phyloP scores from a whole-genome alignment of 225 moss, liverwort and hornwort species.

The Physcomitrium patens region DNA sequence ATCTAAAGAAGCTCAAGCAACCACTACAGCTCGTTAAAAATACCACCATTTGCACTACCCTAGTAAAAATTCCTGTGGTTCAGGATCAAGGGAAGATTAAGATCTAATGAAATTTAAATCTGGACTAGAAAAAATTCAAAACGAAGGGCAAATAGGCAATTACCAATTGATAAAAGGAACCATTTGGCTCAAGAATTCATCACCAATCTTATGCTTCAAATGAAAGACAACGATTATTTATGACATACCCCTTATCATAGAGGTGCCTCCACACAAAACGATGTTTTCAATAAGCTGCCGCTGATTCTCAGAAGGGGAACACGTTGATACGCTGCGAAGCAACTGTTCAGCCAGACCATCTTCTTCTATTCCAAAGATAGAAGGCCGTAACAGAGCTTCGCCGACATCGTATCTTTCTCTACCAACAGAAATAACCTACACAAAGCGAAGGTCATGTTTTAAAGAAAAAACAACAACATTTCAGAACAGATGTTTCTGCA shows the following conservation, averaged over 20 bases:
- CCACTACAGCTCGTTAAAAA: no score
- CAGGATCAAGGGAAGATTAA: background rate
- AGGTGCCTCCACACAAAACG: conserved; percentile 91
- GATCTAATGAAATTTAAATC: background rate
- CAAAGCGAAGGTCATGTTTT: conserved; percentile 5
- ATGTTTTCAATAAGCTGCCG: conserved; percentile 94
- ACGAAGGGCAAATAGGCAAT: background rate
- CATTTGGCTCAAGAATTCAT: background rate
- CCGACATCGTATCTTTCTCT: conserved; percentile 85
- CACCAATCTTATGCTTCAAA: background rate
- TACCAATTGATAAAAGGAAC: background rate
- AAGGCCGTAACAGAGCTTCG: conserved; percentile 88
- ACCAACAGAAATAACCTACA: conserved; percentile 82
- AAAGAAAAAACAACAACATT: background rate
- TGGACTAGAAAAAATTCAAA: background rate
- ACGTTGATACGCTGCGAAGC: conserved; percentile 83
- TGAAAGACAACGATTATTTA: background rate
- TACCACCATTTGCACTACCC: background rate
- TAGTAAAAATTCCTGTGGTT: background rate
- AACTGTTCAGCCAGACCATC: conserved; percentile 87
- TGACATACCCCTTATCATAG: conserved; percentile 74
- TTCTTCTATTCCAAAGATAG: conserved; percentile 77
- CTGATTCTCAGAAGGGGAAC: conserved; percentile 93
- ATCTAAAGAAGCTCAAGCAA: no score
- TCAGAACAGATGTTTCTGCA: background rate